Evolutionary conservation across 176 grass and related monocot species (phyloP).

Genomic region (Melocanna baccifera): DNA sequence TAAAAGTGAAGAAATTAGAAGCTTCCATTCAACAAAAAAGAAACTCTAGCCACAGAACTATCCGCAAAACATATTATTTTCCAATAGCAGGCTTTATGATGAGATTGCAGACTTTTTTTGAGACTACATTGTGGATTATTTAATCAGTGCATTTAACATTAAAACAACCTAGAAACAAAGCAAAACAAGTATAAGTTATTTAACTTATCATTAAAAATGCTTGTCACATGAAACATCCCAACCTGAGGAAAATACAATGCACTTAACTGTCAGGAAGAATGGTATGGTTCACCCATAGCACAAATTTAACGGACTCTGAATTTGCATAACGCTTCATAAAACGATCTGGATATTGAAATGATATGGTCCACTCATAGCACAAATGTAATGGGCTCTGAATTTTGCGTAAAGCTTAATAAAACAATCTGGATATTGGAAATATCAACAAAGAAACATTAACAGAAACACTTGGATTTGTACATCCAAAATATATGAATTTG

Average conservation of each 20-base stretch:
- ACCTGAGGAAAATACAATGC: not conserved
- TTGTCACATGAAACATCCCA: not conserved
- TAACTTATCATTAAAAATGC: not conserved
- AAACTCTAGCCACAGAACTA: not conserved
- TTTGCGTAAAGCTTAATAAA: not conserved
- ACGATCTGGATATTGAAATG: not conserved
- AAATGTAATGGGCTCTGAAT: not conserved
- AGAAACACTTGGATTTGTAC: not conserved
- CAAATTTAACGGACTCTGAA: not conserved
- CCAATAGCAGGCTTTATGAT: not conserved
- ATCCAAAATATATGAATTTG: conserved; percentile 5
- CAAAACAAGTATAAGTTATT: not conserved
- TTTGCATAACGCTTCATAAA: not conserved
- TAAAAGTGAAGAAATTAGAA: not conserved
- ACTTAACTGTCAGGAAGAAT: not conserved
- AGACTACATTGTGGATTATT: not conserved
- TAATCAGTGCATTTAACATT: not conserved
- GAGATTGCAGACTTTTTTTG: not conserved
- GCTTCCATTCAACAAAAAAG: not conserved
- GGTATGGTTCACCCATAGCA: not conserved
- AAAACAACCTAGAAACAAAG: not conserved
- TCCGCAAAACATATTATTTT: not conserved
- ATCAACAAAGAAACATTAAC: not conserved
- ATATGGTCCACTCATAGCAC: not conserved
- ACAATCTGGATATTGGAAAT: not conserved